Evolutionary conservation across 2,329 filamentous ascomycete species (phyloP), one percentile per base, ranked within the genome.

Genomic region (Nigrospora osmanthi): DNA sequence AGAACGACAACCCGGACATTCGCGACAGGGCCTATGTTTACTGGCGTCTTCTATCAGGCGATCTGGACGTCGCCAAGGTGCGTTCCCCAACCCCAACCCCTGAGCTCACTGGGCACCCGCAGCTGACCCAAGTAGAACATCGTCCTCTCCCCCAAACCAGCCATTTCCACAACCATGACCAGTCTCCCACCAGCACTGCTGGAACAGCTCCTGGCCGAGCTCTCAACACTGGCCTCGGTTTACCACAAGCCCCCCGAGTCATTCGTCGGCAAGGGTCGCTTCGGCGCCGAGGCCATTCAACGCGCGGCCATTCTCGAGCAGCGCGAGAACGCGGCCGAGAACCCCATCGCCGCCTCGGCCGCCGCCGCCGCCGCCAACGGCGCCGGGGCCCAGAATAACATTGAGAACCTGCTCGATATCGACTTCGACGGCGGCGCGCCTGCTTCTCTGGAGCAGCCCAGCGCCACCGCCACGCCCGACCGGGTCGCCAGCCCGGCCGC

Each of bases 161-260:
- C 89, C 30, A 98, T 98, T 60, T 83, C 87, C 35, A 91, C 89
- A 17, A 98, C 93, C 23, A 96, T 98, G 70, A 87, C 87, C 46
- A 91, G 87, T 46, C 76, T 97, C 30, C 89, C 93, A 2, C 78
- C 86, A 6, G 75, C 83, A 32, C 76, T 98, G 7, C 78, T 98
- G 37, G 91, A 98, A 49, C 84, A 89, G 63, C 81, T 98, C n/a
- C 80, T 98, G 10, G 76, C 78, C 11, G 91, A 98, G 65, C 80
- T 98, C 31, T 97, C 91, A 12, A 96, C 93, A 11, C 78, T 98
- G 30, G 89, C 93, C 9, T 97, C 91, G 1, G 93, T 98, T 17
- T 98, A 98, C 69, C 93, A 98, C 78, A 97, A 95, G 70, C 90
- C 90, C 10, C 90, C 93, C 38, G 89, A 95, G 75, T 89, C 91